A percentile compares a stretch with the other conserved stretches of the same genome.
phyloP scores from a whole-genome alignment of 441 rosid species.

The Erodium trifolium region DNA sequence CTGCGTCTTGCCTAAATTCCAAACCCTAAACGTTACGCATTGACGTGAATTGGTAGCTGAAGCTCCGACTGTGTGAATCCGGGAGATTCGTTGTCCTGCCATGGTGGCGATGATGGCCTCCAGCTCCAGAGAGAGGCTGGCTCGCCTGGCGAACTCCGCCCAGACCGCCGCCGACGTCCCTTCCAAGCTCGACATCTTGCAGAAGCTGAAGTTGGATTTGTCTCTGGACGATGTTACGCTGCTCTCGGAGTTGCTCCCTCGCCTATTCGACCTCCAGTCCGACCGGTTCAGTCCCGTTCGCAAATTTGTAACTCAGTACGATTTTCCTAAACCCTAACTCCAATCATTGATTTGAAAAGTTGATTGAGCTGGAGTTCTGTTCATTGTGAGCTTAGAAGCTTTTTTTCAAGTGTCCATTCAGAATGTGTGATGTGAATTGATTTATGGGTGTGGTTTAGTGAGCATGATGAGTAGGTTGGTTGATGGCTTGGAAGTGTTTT shows the following conservation, averaged over 20 bases:
- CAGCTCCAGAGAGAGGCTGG: slow-evolving; percentile 45
- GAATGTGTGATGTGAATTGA: no score
- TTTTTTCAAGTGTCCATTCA: background rate
- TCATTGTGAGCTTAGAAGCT: background rate
- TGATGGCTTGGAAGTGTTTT: no score
- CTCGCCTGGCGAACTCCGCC: slow-evolving; percentile 44
- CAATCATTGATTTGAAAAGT: background rate
- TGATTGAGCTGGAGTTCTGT: slow-evolving; percentile 2
- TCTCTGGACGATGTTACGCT: slow-evolving; percentile 31
- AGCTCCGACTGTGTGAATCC: background rate
- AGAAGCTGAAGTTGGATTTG: slow-evolving; percentile 47
- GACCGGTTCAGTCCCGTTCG: slow-evolving; percentile 76
- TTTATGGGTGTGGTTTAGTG: no score
- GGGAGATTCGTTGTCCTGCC: background rate
- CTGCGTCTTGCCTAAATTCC: background rate
- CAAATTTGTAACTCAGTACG: slow-evolving; percentile 67
- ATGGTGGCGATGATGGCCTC: slow-evolving; percentile 58
- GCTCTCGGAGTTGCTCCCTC: slow-evolving; percentile 64
- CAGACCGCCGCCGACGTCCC: slow-evolving; percentile 48
- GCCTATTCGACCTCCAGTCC: slow-evolving; percentile 59
- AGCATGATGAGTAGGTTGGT: no score
- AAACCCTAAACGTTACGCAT: background rate
- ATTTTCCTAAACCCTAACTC: slow-evolving; percentile 18
- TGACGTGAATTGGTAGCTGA: background rate
- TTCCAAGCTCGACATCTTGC: slow-evolving; percentile 62